These are phyloP conservation scores for Peronospora belbahrii DNA, from an alignment of 352 stramenopile genomes.

Conservation along the genomic window DNA sequence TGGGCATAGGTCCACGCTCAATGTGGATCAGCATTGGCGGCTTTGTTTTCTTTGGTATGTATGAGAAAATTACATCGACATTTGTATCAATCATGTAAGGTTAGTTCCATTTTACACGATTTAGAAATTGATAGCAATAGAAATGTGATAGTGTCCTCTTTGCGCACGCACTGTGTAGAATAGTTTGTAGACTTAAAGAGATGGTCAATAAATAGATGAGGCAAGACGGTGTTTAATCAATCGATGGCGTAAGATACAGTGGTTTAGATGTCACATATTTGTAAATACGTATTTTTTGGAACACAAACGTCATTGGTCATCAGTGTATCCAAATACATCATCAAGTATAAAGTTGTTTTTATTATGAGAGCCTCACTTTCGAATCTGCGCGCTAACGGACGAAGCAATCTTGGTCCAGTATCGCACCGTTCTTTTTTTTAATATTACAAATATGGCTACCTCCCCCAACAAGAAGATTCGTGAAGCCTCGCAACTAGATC, in stretches of 20 bases:
- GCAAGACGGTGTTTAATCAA: not conserved
- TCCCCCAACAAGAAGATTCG: slow-evolving; percentile 75
- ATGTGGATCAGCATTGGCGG: slow-evolving; percentile 99
- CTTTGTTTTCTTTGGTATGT: slow-evolving; percentile 99
- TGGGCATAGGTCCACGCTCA: slow-evolving; percentile 91
- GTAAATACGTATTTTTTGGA: too few relatives aligned
- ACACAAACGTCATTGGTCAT: not conserved
- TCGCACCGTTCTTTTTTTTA: not conserved
- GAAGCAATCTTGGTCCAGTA: slow-evolving; percentile 29
- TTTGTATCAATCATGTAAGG: slow-evolving; percentile 50
- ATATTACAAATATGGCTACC: slow-evolving; percentile 24
- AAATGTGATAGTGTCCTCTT: slow-evolving; percentile 7
- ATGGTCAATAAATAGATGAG: not conserved
- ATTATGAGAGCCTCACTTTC: slow-evolving; percentile 39
- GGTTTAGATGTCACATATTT: slow-evolving; percentile 12
- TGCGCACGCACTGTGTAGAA: slow-evolving; percentile 8
- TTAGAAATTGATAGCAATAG: slow-evolving; percentile 3
- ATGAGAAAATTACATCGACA: slow-evolving; percentile 88
- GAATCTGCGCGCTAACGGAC: slow-evolving; percentile 48
- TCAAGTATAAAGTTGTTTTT: slow-evolving; percentile 17
- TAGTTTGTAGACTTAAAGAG: not conserved
- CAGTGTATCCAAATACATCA: slow-evolving; percentile 6
- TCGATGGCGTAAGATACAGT: not conserved
- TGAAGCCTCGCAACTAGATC: slow-evolving; percentile 83
- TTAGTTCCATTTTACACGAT: not conserved